Base-by-base conservation (phyloP, 108 stramenopile genomes). In the Skeletonema marinoi region DNA sequence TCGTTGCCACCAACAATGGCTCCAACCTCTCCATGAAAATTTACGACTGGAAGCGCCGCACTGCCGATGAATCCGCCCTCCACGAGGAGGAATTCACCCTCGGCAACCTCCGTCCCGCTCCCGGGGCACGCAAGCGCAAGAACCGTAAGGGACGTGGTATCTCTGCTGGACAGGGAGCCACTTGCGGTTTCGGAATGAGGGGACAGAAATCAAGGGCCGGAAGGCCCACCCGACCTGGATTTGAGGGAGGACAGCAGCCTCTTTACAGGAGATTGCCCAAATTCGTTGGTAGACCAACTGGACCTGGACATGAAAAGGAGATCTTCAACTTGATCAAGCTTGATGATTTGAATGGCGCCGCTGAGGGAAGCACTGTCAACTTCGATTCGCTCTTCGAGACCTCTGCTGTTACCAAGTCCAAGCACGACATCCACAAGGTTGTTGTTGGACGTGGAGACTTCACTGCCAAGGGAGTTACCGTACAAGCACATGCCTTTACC, bases 401-500 rank as follows among this genome's bases (percentile, higher is more conserved):
- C 70, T 84, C 80, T 31, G 83, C 85, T 38, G 68, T 89, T 42
- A 95, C 97, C 78, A 98, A 98, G 87, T 83, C 90, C 63, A 97
- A 96, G 78, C 78, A 83, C 70, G 48, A 74, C 65, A 85, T 93
- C 58, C 93, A 96, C 93, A 98, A 98, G 93, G 83, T 98, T 71
- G 90, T 94, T 60, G 95, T 93, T 67, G 78, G 79, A 46, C 71
- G 78, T 59, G 78, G 89, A 17, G 93, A 96, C 33, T 88, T 94
- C 71, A 90, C 86, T 33, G 94, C 91, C 56, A 88, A 89, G 79
- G 93, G 90, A 64, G 83, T 99, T 70, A 97, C 96, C 3, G 98
- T 99, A 2, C 95, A 98, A 86, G 98, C 98, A 16, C 97, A 99
- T 88, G 98, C 96, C 16, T 98, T 99, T 81, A 99, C 98, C 50